These are phyloP conservation scores for Stemphylium vesicarium DNA, from an alignment of 2,329 filamentous ascomycete genomes.

Conservation along the genomic window DNA sequence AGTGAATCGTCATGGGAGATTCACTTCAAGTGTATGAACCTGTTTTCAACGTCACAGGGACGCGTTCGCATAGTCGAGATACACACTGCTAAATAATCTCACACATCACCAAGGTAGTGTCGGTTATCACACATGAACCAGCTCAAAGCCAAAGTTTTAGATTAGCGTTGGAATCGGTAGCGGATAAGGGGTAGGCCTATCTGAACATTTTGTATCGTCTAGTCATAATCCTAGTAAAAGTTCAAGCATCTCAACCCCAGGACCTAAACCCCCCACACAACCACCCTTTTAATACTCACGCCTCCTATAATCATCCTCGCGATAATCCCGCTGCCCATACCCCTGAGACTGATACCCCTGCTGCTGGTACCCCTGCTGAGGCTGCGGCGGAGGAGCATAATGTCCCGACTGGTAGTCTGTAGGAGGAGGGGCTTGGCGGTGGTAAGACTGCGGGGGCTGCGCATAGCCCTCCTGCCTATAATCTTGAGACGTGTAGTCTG, in stretches of 20 bases:
- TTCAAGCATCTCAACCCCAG: no score
- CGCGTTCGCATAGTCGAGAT: no score
- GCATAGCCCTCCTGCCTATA: slow-evolving; percentile 6
- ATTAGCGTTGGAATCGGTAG: no score
- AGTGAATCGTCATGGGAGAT: no score
- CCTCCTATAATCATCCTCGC: slow-evolving; percentile 12
- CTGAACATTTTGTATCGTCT: not conserved
- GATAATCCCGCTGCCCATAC: slow-evolving; percentile 12
- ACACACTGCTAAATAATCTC: no score
- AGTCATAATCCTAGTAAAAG: not conserved
- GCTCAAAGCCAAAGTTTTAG: no score
- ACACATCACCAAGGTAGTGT: no score
- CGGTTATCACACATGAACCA: no score
- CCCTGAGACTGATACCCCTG: slow-evolving; percentile 11
- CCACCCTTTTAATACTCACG: slow-evolving; percentile 11
- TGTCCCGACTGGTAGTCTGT: slow-evolving; percentile 1
- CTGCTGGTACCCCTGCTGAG: slow-evolving; percentile 11
- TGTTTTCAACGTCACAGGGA: no score
- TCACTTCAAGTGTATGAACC: no score
- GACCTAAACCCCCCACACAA: no score
- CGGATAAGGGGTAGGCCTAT: not conserved
- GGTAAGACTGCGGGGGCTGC: slow-evolving; percentile 3
- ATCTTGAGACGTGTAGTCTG: slow-evolving; percentile 1
- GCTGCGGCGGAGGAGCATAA: not conserved
- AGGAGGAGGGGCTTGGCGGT: slow-evolving; percentile 7